Evolutionary conservation across 2,329 filamentous ascomycete genomes (phyloP), one percentile per base, ranked within the genome.

Genomic region (Hypoxylon sp.): DNA sequence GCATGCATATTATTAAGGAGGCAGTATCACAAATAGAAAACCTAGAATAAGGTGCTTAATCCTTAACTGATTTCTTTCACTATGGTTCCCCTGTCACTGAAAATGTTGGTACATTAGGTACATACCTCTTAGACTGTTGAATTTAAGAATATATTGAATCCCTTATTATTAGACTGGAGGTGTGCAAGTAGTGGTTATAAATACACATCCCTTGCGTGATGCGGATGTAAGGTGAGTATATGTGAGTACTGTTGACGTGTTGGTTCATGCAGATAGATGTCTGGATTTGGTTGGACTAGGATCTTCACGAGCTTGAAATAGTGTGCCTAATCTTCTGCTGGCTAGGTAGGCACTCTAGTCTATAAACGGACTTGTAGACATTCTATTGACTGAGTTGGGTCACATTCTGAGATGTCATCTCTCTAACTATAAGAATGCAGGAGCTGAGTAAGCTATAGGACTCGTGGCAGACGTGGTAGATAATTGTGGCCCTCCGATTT

Each of bases 191-290:
- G 10, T 20, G 17, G 40, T 20, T 44, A 44, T 44, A 44, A 20
- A 20, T 44, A 44, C 14, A 44, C 17, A 44, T 44, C 40, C 40
- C n/a, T 44, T 44, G n/a, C 40, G 20, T 20, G 40, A 44, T 44
- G 40, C 17, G 2, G n/a, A 44, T 44, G 40, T 10, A 11, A 42
- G 37, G 37, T 17, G 13, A n/a, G n/a, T 14, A 17, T 42, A 20
- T 44, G 40, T 10, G 7, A 44, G n/a, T 44, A 44, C 8, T 6
- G 5, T 44, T 20, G 17, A 7, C 13, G 17, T 44, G 17, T 44
- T 44, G 17, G 40, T 44, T 44, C 40, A 20, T 44, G 40, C 40
- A 44, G 40, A 44, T 44, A 7, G 40, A 44, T n/a, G 40, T 44
- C 10, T 44, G 40, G 40, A 20, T 17, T 44, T 20, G 20, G 20